These are phyloP conservation scores for Buddleja alternifolia DNA, from an alignment of 257 asterid genomes.

Conservation along the genomic window DNA sequence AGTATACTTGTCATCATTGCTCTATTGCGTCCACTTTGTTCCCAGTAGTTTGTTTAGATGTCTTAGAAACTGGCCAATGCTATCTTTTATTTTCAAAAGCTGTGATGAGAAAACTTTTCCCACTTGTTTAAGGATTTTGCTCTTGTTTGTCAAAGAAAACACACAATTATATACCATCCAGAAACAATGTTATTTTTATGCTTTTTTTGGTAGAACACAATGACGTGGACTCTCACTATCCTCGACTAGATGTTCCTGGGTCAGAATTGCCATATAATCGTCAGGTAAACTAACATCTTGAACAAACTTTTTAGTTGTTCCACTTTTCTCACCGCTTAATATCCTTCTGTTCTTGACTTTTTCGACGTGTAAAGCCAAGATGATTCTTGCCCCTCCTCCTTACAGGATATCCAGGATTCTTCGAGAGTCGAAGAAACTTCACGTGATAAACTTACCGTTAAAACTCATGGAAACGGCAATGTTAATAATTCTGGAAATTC, in stretches of 20 bases:
- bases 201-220: constrained; percentile 59
- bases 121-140: too few species aligned
- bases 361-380: neutral
- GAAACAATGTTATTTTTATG: neutral
- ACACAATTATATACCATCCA: too few species aligned
- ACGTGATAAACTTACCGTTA: constrained; percentile 40
- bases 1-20: constrained; percentile 14
- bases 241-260: constrained; percentile 73
- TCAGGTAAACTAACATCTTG: constrained; percentile 50
- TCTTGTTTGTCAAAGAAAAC: too few species aligned
- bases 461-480: constrained; percentile 52
- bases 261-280: constrained; percentile 60
- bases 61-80: constrained; percentile 4
- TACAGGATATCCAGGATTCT: constrained; percentile 61
- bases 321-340: neutral
- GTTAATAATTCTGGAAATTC: constrained; percentile 44
- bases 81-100: neutral
- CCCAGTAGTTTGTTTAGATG: neutral
- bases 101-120: neutral
- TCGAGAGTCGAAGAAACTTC: constrained; percentile 35
- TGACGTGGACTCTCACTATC: constrained; percentile 79
- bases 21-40: constrained; percentile 11
- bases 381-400: constrained; percentile 12
- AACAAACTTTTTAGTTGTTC: neutral
- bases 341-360: constrained; percentile 8